Base-by-base conservation (phyloP, 768 basidiomycete genomes). In the Pisolithus sp. region DNA sequence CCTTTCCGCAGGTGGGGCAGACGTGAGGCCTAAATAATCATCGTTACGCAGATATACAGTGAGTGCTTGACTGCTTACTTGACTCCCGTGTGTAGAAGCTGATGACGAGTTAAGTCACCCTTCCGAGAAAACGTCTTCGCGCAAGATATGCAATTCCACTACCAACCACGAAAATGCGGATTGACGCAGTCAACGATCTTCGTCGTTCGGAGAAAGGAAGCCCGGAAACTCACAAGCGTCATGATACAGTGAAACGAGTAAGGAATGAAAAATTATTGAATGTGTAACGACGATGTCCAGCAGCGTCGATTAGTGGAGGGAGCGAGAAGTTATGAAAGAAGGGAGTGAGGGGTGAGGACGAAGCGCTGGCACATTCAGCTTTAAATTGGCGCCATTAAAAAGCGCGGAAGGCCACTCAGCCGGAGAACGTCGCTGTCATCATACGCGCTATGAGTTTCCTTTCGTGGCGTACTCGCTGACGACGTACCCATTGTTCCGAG, bases 31-130 rank as follows among this genome's bases (percentile, higher is more conserved):
- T 86, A 47, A 20, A 46, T 24, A n/a, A 21, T 8, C 38, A 23
- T 60, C 23, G 46, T 42, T 41, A n/a, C 47, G 43, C 18, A 26
- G 26, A 50, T 13, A 17, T 12, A 15, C 9, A 8, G 49, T 20
- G 18, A 20, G 9, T 40, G n/a, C 41, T 28, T 40, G 31, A 34
- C 44, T 30, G 56, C 68, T 5, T 47, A 85, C 85, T 71, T 81
- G 42, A 69, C 59, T 21, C 76, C 77, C 18, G 65, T 67, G 58
- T 87, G 85, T 20, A 76, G 60, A 20, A 61, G 55, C 48, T 71
- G 53, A 57, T 89, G 86, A 53, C 85, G 78, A 40, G 68, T 76
- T 36, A 82, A 73, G 61, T 87, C 86, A 20, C 78, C 77, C 62
- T 76, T 79, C 43, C 83, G 78, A 4, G 63, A 58, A 59, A 87